Base-by-base conservation (phyloP, 2,329 filamentous ascomycete genomes). In the Trichoderma koningiopsis region DNA sequence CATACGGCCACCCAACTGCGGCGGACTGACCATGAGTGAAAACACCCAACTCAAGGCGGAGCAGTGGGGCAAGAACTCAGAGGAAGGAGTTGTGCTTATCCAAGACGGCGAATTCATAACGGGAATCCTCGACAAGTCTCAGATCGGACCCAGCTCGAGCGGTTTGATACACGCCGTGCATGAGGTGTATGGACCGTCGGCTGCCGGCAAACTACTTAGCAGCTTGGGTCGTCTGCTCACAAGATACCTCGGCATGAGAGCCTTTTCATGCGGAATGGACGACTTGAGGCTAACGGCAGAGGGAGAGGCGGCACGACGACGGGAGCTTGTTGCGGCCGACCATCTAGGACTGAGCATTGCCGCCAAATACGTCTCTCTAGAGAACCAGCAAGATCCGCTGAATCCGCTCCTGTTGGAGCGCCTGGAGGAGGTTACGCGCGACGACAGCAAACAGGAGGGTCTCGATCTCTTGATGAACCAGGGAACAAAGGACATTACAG, bases 241-340 rank as follows among this genome's bases (percentile, higher is more conserved):
- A 0, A 91, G 94, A 75, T 91, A 94, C 72, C 85, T 98, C 71
- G 92, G 96, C 77, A 97, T 97, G 90, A 88, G 94, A 63, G 96
- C 95, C 1, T 98, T 98, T 79, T 96, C 93, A 72, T 99, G 96
- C 79, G 96, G 96, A 78, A 97, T 99, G 81, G 95, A 99, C 76
- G 96, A 99, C 84, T 85, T 99, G 70, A 89, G 92, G 69, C 87
- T 99, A 63, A 98, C 95, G 0, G 84, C 87, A 1, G 84, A 92
- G 71, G 95, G 96, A 65, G 94, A 99, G 77, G 82, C 83, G 68
- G 84, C 86, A 65, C 89, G 96, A 53, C 87, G 86, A 73, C 83
- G 91, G 72, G 89, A 90, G 71, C 83, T 99, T 14, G 82, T 86
- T 72, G 87, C 87, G 61, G 92, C 93, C 0, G 82, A 89, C 49